Base-by-base conservation (phyloP, 257 asterid genomes). In the Anisodus tanguticus region DNA sequence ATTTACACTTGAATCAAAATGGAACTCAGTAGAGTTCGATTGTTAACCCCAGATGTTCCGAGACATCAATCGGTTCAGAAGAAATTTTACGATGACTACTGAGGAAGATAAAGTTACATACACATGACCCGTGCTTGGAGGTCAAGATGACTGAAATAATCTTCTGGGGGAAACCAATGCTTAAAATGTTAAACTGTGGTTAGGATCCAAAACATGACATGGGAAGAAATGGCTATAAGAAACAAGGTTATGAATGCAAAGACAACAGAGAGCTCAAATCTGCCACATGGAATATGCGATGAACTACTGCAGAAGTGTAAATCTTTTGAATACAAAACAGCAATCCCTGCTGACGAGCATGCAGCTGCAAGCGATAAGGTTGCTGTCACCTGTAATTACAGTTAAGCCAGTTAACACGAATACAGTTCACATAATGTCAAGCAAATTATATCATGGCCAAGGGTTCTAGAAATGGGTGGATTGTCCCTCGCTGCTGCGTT, bases 341-440 rank as follows among this genome's bases (percentile, higher is more conserved):
- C 97, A 19, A 96, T 88, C 81, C 99, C 99, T 3, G 94, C 96
- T 9, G 99, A 96, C 3, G 99, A 94, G 87, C 98, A 93, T 43
- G 98, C 98, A 0, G 99, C 99, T 63, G 99, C 99, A 83, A 96
- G 98, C 31, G 99, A 94, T 74, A 96, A 81, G 6, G 98, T 93
- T 57, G 99, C 97, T 15, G 99, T 96, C 85, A 96, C 99, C 99
- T 96, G 98, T 89, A 86, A 3, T 84, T 62, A 12, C 43, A 64
- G 43, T 77, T 74, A 35, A 67, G 11, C 35, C 79, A 64, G 53
- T 82, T 41, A 64, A 16, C 6, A 13, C 3, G 0, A 51, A 51
- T 26, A 51, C 0, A 76, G 22, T 7, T 2, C 81, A 76, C 13
- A 51, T 12, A 51, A 51, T 51, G 8, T 22, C 81, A 76, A 72